A percentile compares a stretch with the other conserved stretches of the same genome.
These are phyloP conservation scores for Phytophthora hibernalis DNA, from an alignment of 352 stramenopile species.

Conservation along the genomic window DNA sequence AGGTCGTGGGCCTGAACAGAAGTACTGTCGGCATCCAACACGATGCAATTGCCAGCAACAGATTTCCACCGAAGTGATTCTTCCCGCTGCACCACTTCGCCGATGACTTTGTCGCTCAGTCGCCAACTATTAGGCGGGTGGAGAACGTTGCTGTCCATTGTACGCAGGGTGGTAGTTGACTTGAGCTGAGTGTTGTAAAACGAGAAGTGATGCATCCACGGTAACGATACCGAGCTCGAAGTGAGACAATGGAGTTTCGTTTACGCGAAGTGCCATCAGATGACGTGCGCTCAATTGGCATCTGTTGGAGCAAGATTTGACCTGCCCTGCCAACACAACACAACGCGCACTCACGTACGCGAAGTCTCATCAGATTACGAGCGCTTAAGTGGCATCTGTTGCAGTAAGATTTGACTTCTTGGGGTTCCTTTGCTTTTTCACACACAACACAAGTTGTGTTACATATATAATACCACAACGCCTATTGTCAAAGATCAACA, in stretches of 20 bases:
- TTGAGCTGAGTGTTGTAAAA: not conserved
- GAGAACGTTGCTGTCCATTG: not conserved
- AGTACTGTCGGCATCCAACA: not conserved
- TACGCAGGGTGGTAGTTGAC: not conserved
- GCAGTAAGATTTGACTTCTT: no score
- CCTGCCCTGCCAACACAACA: no score
- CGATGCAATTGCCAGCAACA: not conserved
- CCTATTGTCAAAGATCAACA: no score
- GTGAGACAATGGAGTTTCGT: not conserved
- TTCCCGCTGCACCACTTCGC: not conserved
- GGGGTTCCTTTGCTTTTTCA: no score
- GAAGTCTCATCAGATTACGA: no score
- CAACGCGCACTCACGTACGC: no score
- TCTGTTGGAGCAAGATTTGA: not conserved
- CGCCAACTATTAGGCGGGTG: not conserved
- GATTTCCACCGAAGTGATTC: not conserved
- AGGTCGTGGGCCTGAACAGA: not conserved
- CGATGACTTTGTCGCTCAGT: not conserved
- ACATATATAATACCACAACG: no score
- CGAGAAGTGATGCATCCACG: not conserved
- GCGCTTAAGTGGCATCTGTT: no score
- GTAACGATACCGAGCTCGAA: no score
- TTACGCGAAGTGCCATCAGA: not conserved
- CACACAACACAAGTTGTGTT: no score
- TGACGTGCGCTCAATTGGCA: not conserved